A percentile compares a stretch with the other conserved stretches of the same genome.
Evolutionary conservation across 2,329 filamentous ascomycete genomes (phyloP).

Genomic region (Fusarium chaquense): DNA sequence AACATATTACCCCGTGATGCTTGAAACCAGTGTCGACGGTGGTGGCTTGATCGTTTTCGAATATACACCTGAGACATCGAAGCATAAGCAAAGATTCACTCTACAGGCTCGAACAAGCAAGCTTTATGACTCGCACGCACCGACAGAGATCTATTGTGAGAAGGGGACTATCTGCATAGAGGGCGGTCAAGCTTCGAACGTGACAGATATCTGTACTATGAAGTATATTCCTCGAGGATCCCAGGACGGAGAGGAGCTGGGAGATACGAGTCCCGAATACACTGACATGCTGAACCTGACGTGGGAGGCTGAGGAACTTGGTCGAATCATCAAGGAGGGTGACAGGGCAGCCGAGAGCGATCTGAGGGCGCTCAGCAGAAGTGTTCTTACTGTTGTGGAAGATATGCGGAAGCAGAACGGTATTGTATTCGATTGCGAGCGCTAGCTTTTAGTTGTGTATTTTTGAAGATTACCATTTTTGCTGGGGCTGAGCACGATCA

Average conservation of each 20-base stretch:
- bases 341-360: conserved; percentile 24
- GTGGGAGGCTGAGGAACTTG: conserved; percentile 38
- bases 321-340: conserved; percentile 23
- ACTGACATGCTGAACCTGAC: conserved; percentile 33
- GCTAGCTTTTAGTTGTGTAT: background rate
- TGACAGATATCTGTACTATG: conserved; percentile 30
- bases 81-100: conserved; percentile 27
- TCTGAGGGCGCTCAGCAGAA: conserved; percentile 21
- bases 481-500: background rate
- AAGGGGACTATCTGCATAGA: conserved; percentile 36
- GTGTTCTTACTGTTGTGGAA: conserved; percentile 29
- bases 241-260: conserved; percentile 22
- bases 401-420: conserved; percentile 31
- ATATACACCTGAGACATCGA: conserved; percentile 23
- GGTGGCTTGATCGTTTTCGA: conserved; percentile 30
- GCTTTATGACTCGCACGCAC: conserved; percentile 31
- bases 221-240: conserved; percentile 32
- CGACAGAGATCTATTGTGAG: conserved; percentile 39
- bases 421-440: conserved; percentile 27
- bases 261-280: conserved; percentile 25
- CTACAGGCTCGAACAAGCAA: conserved; percentile 33
- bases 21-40: conserved; percentile 27
- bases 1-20: conserved; percentile 17
- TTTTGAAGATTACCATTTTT: accelerated
- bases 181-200: conserved; percentile 23